phyloP scores from a whole-genome alignment of 179 eudicot genomes.

The Pouteria campechiana region DNA sequence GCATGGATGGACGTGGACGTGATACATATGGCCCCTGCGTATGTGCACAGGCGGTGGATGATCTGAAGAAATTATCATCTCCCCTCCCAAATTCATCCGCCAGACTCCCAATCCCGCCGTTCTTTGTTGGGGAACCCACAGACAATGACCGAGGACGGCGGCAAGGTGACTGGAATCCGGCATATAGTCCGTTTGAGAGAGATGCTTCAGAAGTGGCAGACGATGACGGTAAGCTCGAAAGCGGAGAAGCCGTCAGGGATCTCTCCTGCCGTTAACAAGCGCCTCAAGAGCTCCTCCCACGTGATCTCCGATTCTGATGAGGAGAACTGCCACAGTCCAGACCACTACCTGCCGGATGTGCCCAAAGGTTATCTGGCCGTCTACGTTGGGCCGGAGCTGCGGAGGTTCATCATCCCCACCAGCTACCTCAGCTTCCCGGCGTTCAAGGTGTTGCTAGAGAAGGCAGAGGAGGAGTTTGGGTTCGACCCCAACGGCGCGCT shows the following conservation, averaged over 20 bases:
- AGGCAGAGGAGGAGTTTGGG: conserved; percentile 90
- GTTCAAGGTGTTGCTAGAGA: conserved; percentile 69
- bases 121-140: no score
- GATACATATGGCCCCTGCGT: no score
- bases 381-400: conserved; percentile 67
- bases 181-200: conserved; percentile 74
- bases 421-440: conserved; percentile 52
- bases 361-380: conserved; percentile 81
- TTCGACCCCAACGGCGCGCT: conserved; percentile 70
- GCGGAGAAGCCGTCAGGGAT: conserved; percentile 23
- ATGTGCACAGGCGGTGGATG: no score
- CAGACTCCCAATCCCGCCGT: no score
- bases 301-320: conserved; percentile 51
- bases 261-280: conserved; percentile 30
- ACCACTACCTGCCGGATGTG: conserved; percentile 52
- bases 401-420: conserved; percentile 84
- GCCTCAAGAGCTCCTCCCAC: conserved; percentile 17
- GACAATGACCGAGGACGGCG: no score
- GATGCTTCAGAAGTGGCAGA: conserved; percentile 62
- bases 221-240: conserved; percentile 27
- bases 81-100: no score
- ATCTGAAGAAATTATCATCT: no score
- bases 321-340: conserved; percentile 58
- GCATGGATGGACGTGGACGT: no score
- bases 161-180: conserved; percentile 44